phyloP scores from a whole-genome alignment of 768 basidiomycete species.

The Fomitopsis pulvina region DNA sequence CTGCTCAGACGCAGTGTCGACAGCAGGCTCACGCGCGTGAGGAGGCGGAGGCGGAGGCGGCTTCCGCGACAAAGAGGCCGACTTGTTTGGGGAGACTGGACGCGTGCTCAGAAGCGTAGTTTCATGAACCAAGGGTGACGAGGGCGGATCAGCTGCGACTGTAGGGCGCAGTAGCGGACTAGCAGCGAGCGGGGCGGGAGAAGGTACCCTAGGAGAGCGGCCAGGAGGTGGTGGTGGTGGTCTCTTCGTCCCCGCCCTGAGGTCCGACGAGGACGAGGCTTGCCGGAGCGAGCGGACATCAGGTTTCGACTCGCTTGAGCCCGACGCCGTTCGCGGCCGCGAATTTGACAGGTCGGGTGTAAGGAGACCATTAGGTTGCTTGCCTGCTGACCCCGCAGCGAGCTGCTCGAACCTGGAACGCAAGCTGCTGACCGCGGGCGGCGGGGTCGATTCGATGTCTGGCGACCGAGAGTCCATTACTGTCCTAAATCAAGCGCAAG shows the following conservation, averaged over 20 bases:
- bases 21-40: background rate
- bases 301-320: constrained; percentile 20
- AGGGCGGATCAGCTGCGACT: constrained; percentile 22
- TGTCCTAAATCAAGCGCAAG: constrained; percentile 4
- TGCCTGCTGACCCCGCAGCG: constrained; percentile 25
- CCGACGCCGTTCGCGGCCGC: constrained; percentile 31
- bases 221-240: constrained; percentile 59
- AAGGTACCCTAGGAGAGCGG: constrained; percentile 18
- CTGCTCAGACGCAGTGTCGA: background rate
- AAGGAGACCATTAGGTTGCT: constrained; percentile 16
- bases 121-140: constrained; percentile 5
- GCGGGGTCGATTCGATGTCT: constrained; percentile 46
- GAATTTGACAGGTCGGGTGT: constrained; percentile 30
- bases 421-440: constrained; percentile 62
- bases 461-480: constrained; percentile 16
- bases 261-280: constrained; percentile 50
- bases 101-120: background rate
- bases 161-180: constrained; percentile 50
- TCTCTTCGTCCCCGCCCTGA: constrained; percentile 33
- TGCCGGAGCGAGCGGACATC: constrained; percentile 32
- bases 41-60: constrained; percentile 17
- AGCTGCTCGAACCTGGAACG: constrained; percentile 68
- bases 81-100: constrained; percentile 2
- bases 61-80: constrained; percentile 6
- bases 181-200: constrained; percentile 35